Evolutionary conservation across 208 protist genomes (phyloP), one percentile per base, ranked within the genome.

Genomic region (Trypanosoma platydactyli): DNA sequence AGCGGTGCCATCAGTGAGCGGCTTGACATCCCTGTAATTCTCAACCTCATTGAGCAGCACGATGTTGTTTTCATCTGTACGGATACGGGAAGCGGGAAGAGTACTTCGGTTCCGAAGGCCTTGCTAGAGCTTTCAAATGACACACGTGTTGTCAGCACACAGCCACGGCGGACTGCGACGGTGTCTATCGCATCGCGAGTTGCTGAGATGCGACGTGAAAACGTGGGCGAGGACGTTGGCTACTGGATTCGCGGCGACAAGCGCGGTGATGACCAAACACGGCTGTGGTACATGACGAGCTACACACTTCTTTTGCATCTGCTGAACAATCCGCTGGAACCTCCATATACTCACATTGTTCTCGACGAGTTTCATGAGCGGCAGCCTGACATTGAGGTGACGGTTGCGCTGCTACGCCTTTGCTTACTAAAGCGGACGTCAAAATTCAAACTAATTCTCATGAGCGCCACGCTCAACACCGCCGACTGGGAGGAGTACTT

Each of bases 361-460:
- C 64, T 94, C 9, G 88, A 94, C 62, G 88, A 94, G 57, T 81
- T 91, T 38, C 88, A 94, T 53, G 88, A 94, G 73, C 64, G 88
- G 25, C 98, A 94, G 20, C 86, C 99, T 3, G 81, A 92, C 44
- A 85, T 65, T 62, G 88, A 94, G 61, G 80, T 94, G 45, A 77
- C 89, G 13, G 70, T 94, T 15, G 73, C 83, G 3, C 30, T 92
- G 22, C 64, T 94, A 13, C 79, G 79, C 35, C 22, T 93, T 6
- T 77, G 68, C 41, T 50, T 83, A 1, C 53, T 69, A 27, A 55
- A 46, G 27, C 24, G 29, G 24, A 74, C 68, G 4, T 48, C 69
- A 7, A 83, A 88, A 22, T 74, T 95, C 77, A 99, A 99, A 75
- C 84, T 99, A 51, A 97, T 99, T 45, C 91, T 99, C 50, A 99